Percentiles rank a stretch among this genome's conserved stretches.
Conservation (phyloP, 305 asterid genomes). For the Solanum chacoense region DNA sequence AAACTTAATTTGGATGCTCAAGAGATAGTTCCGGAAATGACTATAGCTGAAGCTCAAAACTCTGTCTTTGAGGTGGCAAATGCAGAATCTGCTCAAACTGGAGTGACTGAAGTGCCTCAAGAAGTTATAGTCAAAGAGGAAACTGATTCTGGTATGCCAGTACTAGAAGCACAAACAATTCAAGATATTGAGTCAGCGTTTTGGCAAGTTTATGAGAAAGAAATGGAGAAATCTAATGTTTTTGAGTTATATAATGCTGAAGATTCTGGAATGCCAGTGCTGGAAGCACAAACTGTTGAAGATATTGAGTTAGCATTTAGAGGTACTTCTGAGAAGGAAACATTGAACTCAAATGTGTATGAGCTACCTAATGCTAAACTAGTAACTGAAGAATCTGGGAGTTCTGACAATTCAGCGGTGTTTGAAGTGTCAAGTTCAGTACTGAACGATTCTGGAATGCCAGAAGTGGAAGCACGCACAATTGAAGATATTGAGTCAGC, state of each 20-base stretch:
- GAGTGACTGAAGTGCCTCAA: neutral
- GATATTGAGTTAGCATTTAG: conserved; percentile 8
- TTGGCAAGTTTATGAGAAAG: neutral
- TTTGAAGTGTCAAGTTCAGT: conserved; percentile 3
- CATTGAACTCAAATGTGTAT: neutral
- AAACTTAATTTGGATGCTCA: conserved; percentile 11
- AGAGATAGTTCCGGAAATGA: conserved; percentile 3
- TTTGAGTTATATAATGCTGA: neutral
- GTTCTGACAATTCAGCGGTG: neutral
- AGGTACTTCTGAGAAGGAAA: neutral
- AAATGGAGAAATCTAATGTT: neutral
- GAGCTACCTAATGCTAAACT: conserved; percentile 16
- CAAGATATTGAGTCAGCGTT: neutral
- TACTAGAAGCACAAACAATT: neutral
- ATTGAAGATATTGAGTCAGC: conserved; percentile 16
- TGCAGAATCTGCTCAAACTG: neutral
- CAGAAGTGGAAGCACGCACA: conserved; percentile 24
- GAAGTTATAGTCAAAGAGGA: neutral
- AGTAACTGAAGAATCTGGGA: conserved; percentile 10
- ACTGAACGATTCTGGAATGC: conserved; percentile 7
- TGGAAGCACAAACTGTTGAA: conserved; percentile 28
- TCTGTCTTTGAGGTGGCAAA: neutral
- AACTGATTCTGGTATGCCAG: conserved; percentile 7
- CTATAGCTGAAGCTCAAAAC: neutral
- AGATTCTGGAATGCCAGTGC: conserved; percentile 18